These are phyloP conservation scores for Pichia sp. DNA, from an alignment of 1,139 yeast species.

Conservation along the genomic window DNA sequence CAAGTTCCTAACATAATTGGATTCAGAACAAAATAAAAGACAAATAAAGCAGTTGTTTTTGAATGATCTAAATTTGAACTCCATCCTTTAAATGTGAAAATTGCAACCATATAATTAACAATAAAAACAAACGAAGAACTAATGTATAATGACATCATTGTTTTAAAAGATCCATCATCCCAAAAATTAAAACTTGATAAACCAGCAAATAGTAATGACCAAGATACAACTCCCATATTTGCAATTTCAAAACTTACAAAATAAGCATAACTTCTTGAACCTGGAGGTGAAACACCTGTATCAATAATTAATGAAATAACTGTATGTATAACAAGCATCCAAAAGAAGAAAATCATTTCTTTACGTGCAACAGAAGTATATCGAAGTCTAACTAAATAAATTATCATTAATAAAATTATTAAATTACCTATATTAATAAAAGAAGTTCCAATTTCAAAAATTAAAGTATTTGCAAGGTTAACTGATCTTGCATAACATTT, in stretches of 20 bases:
- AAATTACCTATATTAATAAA: conserved; percentile 77
- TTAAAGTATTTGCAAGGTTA: conserved; percentile 82
- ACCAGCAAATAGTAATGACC: conserved; percentile 67
- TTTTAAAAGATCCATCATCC: conserved; percentile 80
- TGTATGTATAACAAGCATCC: conserved; percentile 50
- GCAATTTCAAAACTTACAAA: conserved; percentile 82
- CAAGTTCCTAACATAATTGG: conserved; percentile 59
- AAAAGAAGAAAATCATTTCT: conserved; percentile 75
- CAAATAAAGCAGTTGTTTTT: conserved; percentile 59
- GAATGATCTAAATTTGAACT: conserved; percentile 32
- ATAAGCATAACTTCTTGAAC: conserved; percentile 66
- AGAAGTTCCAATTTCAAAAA: conserved; percentile 86
- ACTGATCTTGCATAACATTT: conserved; percentile 81
- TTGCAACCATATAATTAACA: conserved; percentile 58
- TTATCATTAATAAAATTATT: conserved; percentile 56
- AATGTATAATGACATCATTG: conserved; percentile 53
- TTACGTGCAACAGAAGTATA: conserved; percentile 91
- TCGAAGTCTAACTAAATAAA: conserved; percentile 74
- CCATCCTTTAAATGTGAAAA: conserved; percentile 75
- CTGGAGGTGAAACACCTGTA: conserved; percentile 89
- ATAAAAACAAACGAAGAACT: conserved; percentile 50
- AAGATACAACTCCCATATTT: conserved; percentile 61
- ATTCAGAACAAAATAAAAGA: conserved; percentile 64
- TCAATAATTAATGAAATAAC: conserved; percentile 72
- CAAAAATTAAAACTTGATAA: conserved; percentile 79